phyloP scores from a whole-genome alignment of 805 yeast species.

The Metschnikowia hibisci region DNA sequence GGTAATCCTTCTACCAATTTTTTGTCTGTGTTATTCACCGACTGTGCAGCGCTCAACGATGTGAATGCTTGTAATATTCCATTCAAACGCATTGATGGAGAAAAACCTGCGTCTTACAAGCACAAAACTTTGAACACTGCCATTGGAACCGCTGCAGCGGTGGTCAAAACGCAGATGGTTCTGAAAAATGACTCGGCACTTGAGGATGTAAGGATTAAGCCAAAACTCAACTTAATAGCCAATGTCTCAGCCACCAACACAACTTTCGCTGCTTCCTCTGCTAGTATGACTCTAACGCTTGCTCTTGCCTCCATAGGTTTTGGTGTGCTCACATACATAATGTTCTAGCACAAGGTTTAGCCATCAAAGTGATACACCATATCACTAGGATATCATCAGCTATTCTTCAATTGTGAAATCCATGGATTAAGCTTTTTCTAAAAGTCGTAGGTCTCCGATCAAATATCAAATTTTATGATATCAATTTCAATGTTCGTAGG shows the following conservation, averaged over 20 bases:
- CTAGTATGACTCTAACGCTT: slow-evolving; percentile 2
- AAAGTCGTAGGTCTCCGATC: not conserved
- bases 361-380: too few species aligned
- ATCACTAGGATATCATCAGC: too few species aligned
- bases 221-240: slow-evolving; percentile 9
- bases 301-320: slow-evolving; percentile 5
- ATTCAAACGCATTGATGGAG: slow-evolving; percentile 41
- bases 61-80: slow-evolving; percentile 51
- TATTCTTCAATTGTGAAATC: too few species aligned
- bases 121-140: slow-evolving; percentile 8
- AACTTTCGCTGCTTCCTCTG: slow-evolving; percentile 6
- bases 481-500: not conserved
- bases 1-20: slow-evolving; percentile 46
- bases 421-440: not conserved
- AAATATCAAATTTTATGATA: not conserved
- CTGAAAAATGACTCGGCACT: not conserved
- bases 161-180: slow-evolving; percentile 11
- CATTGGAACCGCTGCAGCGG: slow-evolving; percentile 8
- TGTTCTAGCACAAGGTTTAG: not conserved
- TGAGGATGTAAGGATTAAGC: slow-evolving; percentile 4
- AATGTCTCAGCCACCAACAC: slow-evolving; percentile 2
- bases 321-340: slow-evolving; percentile 7
- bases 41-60: slow-evolving; percentile 45
- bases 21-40: slow-evolving; percentile 42
- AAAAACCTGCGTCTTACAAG: slow-evolving; percentile 12